Conservation (phyloP, 106 monocot species). For the Gastrodia elata region DNA sequence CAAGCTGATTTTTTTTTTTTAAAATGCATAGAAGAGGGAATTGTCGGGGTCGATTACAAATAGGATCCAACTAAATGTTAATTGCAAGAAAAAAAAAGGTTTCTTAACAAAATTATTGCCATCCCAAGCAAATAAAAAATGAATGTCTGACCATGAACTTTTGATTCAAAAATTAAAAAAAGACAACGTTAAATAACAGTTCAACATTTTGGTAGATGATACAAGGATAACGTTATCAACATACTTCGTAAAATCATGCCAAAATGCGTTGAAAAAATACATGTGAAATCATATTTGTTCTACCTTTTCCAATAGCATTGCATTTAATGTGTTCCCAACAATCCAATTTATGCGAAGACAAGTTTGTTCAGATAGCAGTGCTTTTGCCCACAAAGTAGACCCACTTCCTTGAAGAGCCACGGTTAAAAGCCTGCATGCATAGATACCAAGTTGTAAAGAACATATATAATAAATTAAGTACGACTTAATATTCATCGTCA, state of each 20-base stretch:
- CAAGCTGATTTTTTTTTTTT: too few species aligned
- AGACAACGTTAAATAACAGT: neutral
- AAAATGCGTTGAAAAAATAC: neutral
- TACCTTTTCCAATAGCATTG: constrained; percentile 71
- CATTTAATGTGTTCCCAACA: constrained; percentile 70
- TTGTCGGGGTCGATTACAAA: too few species aligned
- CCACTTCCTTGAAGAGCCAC: constrained; percentile 36
- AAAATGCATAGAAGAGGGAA: too few species aligned
- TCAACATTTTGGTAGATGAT: neutral
- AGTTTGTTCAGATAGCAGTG: constrained; percentile 43
- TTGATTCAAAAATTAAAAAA: neutral
- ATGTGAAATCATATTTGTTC: neutral
- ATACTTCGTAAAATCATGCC: neutral
- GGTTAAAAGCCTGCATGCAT: constrained; percentile 46
- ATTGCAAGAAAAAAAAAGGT: neutral
- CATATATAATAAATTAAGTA: neutral
- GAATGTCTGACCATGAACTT: neutral
- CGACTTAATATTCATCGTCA: neutral
- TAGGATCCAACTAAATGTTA: neutral
- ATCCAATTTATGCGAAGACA: constrained; percentile 72
- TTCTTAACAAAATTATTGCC: neutral
- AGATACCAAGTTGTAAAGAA: neutral
- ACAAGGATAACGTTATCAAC: neutral
- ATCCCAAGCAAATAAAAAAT: neutral
- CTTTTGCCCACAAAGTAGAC: constrained; percentile 57